Conservation (phyloP, 805 yeast genomes). For the Metschnikowia lunata region DNA sequence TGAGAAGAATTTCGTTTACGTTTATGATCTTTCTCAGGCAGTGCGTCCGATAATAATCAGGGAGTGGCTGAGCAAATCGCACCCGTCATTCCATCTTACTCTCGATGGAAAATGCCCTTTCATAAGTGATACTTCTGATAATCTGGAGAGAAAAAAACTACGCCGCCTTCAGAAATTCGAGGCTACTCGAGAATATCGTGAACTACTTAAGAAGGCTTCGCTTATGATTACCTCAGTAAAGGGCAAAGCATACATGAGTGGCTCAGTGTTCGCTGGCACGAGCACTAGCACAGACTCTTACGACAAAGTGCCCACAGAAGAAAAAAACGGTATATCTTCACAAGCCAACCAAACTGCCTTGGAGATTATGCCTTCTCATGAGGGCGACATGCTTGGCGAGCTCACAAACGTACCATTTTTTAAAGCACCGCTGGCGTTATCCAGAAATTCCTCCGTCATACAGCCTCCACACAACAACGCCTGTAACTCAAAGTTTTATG, state of each 20-base stretch:
- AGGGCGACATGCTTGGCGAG: constrained; percentile 8
- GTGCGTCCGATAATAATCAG: constrained; percentile 77
- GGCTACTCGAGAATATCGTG: constrained; percentile 41
- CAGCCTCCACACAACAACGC: constrained; percentile 23
- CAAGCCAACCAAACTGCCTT: constrained; percentile 13
- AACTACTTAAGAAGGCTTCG: constrained; percentile 32
- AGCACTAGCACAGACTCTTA: constrained; percentile 15
- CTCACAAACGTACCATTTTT: constrained; percentile 14
- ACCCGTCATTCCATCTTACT: constrained; percentile 57
- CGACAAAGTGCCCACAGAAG: constrained; percentile 3
- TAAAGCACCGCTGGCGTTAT: constrained; percentile 29
- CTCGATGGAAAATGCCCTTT: constrained; percentile 81
- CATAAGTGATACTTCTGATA: constrained; percentile 51
- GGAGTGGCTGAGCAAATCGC: constrained; percentile 62
- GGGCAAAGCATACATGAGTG: constrained; percentile 1
- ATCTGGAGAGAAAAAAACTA: constrained; percentile 37
- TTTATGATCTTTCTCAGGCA: constrained; percentile 74
- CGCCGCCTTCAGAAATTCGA: constrained; percentile 38
- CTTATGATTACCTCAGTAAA: constrained; percentile 26
- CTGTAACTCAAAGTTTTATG: constrained; percentile 37
- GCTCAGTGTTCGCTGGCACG: constrained; percentile 4
- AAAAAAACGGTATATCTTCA: constrained; percentile 10
- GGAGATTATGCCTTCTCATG: constrained; percentile 6
- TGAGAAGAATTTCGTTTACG: constrained; percentile 62
- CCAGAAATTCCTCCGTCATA: constrained; percentile 37